A percentile compares a stretch with the other conserved stretches of the same genome.
Evolutionary conservation across 306 rosid species (phyloP).

Genomic region (Lathyrus sativus): DNA sequence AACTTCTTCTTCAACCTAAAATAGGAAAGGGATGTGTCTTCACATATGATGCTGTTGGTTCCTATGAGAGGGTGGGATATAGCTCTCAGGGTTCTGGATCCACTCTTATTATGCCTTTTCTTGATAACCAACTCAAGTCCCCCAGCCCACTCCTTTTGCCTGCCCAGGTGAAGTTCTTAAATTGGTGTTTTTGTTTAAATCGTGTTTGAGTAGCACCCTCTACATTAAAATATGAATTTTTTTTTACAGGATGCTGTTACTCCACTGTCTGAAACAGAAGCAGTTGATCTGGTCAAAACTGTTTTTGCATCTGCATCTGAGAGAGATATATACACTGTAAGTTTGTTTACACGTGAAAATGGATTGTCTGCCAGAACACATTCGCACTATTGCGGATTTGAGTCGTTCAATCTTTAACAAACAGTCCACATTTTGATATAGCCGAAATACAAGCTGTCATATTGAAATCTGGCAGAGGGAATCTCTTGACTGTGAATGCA

Average conservation of each 20-base stretch:
- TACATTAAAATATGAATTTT: neutral
- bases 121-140: conserved; percentile 4
- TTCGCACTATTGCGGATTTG: neutral
- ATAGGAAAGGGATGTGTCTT: conserved; percentile 98
- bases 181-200: neutral
- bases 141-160: conserved; percentile 16
- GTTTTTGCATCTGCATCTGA: neutral
- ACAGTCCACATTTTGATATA: neutral
- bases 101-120: conserved; percentile 10
- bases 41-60: conserved; percentile 99
- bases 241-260: neutral
- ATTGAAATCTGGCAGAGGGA: neutral
- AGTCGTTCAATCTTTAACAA: neutral
- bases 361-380: neutral
- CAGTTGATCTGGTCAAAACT: neutral
- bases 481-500: neutral
- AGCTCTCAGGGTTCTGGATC: conserved; percentile 96
- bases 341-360: neutral
- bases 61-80: conserved; percentile 98
- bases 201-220: neutral
- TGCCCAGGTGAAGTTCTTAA: conserved; percentile 1
- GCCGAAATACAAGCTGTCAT: neutral
- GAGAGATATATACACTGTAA: conserved; percentile 7
- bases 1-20: conserved; percentile 18
- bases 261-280: neutral